Base-by-base conservation (phyloP, 768 basidiomycete genomes). In the Amanita jacksonii region DNA sequence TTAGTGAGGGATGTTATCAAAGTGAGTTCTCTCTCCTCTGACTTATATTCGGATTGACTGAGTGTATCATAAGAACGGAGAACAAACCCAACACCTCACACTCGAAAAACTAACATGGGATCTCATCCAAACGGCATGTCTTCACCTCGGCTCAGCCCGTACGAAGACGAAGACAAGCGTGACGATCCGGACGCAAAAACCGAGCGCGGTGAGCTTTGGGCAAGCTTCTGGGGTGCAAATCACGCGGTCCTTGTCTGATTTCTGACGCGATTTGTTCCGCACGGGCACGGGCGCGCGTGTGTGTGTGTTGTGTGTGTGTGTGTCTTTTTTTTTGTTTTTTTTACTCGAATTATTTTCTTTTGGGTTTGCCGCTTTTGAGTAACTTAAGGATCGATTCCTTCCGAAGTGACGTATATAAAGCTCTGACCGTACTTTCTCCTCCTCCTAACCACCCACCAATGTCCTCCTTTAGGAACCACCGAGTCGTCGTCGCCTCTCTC, bases 401-500 rank as follows among this genome's bases (percentile, higher is more conserved):
- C n/a, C n/a, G n/a, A n/a, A n/a, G n/a, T n/a, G n/a, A n/a, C n/a
- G n/a, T n/a, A n/a, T n/a, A n/a, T n/a, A n/a, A n/a, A n/a, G n/a
- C 34, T 35, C 34, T 19, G 18, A 7, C n/a, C 34, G 6, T n/a
- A 6, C 18, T 35, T 5, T 7, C n/a, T 35, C 38, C 25, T 36
- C 35, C 35, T 36, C 7, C 35, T 16, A 33, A 4, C 32, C 36
- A 18, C 36, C 20, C 13, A 19, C 28, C 32, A 48, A 86, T 86
- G 85, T 72, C 71, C 57, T 79, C 84, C 28, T 73, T 86, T 56
- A 70, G 80, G 44, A 76, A 77, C 61, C 81, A 85, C 59, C 69
- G 87, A 24, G 71, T 84, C 43, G 67, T 89, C 59, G 79, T 90
- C 59, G 87, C 85, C 12, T 81, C 83, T n/a, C 77, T 89, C 47